A percentile compares a stretch with the other conserved stretches of the same genome.
Conservation (phyloP, 306 rosid genomes). For the Quillaja saponaria region DNA sequence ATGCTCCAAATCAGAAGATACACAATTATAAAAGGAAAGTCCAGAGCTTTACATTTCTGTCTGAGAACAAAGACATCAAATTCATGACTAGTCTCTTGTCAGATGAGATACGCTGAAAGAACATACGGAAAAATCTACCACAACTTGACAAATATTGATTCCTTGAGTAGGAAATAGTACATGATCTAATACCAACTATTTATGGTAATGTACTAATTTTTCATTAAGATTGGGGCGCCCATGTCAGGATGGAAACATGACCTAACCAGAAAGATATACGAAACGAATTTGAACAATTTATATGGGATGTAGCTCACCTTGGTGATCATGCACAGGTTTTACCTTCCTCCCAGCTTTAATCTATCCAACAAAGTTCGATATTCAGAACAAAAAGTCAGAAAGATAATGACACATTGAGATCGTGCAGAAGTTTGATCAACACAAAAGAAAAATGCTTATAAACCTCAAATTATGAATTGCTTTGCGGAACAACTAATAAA, state of each 20-base stretch:
- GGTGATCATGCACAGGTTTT: slow-evolving; percentile 50
- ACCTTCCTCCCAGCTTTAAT: slow-evolving; percentile 58
- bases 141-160: slow-evolving; percentile 21
- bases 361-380: slow-evolving; percentile 45
- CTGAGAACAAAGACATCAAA: neutral
- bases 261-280: slow-evolving; percentile 18
- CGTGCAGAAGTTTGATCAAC: slow-evolving; percentile 3
- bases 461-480: slow-evolving; percentile 12
- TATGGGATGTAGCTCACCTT: slow-evolving; percentile 44
- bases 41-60: neutral
- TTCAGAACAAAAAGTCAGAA: slow-evolving; percentile 29
- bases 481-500: slow-evolving; percentile 1
- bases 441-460: slow-evolving; percentile 10
- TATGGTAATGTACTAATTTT: neutral
- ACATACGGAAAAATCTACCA: slow-evolving; percentile 17
- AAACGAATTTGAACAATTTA: slow-evolving; percentile 22
- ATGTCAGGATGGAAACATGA: slow-evolving; percentile 11
- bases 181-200: neutral
- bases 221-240: slow-evolving; percentile 8
- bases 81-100: slow-evolving; percentile 12
- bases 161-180: slow-evolving; percentile 19
- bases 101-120: slow-evolving; percentile 19
- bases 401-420: slow-evolving; percentile 5
- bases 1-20: too few species aligned
- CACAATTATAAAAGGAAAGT: too few species aligned